Evolutionary conservation across 108 stramenopile species (phyloP), one percentile per base, ranked within the genome.

Genomic region (Skeletonema potamos): DNA sequence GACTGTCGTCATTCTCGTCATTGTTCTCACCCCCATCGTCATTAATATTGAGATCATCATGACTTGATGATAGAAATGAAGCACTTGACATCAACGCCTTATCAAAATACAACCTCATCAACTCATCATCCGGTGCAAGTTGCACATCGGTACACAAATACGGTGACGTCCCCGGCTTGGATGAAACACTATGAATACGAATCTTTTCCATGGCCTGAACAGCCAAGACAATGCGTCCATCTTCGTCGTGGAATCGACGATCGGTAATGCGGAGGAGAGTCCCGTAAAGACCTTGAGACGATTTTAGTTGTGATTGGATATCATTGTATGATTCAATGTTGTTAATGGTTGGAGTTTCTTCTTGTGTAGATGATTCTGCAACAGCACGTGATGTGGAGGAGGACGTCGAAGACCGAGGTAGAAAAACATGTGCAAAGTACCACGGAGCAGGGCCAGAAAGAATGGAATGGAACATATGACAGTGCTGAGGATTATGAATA

Each of bases 391-490:
- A 4, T 8, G 34, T n/a, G 15, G 39, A 4, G 4, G 39, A 12
- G 1, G 69, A 43, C 0, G 39, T 27, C 29, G 44, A 6, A 24
- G 41, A 41, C 44, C 64, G 60, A 1, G 82, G 79, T 7, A 86
- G 27, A 43, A 62, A 76, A 0, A 87, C 33, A 64, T 82, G 82
- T 0, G 74, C 86, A 76, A 87, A 83, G 48, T 76, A 82, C 84
- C 84, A 83, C 12, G 70, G 78, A 17, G 62, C 64, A 11, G 59
- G 56, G 2, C 79, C 77, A 18, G 68, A 41, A 18, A 87, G 41
- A 37, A 87, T 82, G 10, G 65, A 71, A 62, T 84, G 82, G 62
- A 87, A 85, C 86, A 87, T 85, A 60, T 84, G 73, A 11, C 78
- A 81, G 41, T 87, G 82, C 20, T 87, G 82, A 0, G 86, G 73